A percentile compares a stretch with the other conserved stretches of the same genome.
Conservation (phyloP, 1,284 basidiomycete genomes). For the Fomitiporia mediterranea region DNA sequence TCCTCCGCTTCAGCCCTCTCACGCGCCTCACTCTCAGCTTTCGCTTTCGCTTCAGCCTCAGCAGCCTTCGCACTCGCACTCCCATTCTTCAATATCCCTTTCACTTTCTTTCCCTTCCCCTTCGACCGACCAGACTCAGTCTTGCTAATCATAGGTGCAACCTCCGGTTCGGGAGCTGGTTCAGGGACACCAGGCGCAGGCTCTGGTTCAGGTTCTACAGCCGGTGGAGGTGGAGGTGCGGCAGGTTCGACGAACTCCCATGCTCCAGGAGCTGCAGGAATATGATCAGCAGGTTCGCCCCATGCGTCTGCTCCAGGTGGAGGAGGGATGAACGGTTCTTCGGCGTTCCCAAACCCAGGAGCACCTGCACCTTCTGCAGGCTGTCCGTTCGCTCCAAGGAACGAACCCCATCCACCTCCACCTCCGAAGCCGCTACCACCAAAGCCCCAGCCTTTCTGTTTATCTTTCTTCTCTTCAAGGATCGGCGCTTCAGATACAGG, state of each 20-base stretch:
- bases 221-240: neutral
- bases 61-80: slow-evolving; percentile 6
- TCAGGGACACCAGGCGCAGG: neutral
- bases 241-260: neutral
- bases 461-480: neutral
- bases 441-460: slow-evolving; percentile 7
- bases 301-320: neutral
- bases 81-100: slow-evolving; percentile 13
- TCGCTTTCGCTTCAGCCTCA: slow-evolving; percentile 1
- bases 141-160: slow-evolving; percentile 4
- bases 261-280: neutral
- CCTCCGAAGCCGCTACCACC: too few species aligned
- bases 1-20: slow-evolving; percentile 5
- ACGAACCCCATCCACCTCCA: neutral
- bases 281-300: neutral
- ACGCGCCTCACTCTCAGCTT: neutral
- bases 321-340: slow-evolving; percentile 5
- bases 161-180: neutral
- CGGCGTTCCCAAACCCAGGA: neutral
- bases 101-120: slow-evolving; percentile 6
- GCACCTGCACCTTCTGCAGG: neutral
- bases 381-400: neutral
- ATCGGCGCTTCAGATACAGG: neutral
- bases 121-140: neutral
- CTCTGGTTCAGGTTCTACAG: neutral